Conservation (phyloP, 495 filamentous ascomycete genomes). For the Penicillium psychrofluorescens region DNA sequence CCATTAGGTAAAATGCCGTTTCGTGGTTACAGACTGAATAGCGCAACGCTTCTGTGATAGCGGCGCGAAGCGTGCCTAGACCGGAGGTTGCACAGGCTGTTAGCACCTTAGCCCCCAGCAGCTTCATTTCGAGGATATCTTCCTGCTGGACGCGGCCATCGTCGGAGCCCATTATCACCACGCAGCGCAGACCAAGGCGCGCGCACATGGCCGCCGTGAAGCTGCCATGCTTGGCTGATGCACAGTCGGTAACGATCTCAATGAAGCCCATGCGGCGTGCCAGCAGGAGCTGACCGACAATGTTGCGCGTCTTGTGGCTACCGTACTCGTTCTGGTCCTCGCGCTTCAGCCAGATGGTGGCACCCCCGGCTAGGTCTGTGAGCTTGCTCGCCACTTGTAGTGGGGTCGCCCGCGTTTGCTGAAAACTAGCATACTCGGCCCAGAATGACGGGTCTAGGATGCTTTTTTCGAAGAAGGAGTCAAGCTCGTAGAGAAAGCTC, state of each 20-base stretch:
- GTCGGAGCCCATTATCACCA: constrained; percentile 23
- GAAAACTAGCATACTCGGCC: constrained; percentile 17
- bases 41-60: constrained; percentile 26
- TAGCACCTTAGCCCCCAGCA: constrained; percentile 22
- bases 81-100: constrained; percentile 19
- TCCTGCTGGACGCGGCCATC: constrained; percentile 19
- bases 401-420: constrained; percentile 14
- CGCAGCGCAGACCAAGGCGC: constrained; percentile 20
- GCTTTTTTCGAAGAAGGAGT: constrained; percentile 19
- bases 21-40: constrained; percentile 25
- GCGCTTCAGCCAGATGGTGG: constrained; percentile 29
- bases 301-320: constrained; percentile 24
- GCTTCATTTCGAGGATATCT: constrained; percentile 22
- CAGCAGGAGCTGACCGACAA: constrained; percentile 27
- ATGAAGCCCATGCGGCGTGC: constrained; percentile 21
- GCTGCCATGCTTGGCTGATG: constrained; percentile 23
- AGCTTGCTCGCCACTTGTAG: constrained; percentile 21
- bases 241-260: constrained; percentile 28
- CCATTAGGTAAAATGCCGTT: constrained; percentile 25
- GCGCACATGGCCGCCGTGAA: constrained; percentile 27
- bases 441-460: constrained; percentile 25
- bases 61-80: constrained; percentile 22
- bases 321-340: constrained; percentile 24
- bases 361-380: constrained; percentile 15
- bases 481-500: constrained; percentile 22